phyloP scores from a whole-genome alignment of 805 yeast species.

The Wickerhamiella azymoides region DNA sequence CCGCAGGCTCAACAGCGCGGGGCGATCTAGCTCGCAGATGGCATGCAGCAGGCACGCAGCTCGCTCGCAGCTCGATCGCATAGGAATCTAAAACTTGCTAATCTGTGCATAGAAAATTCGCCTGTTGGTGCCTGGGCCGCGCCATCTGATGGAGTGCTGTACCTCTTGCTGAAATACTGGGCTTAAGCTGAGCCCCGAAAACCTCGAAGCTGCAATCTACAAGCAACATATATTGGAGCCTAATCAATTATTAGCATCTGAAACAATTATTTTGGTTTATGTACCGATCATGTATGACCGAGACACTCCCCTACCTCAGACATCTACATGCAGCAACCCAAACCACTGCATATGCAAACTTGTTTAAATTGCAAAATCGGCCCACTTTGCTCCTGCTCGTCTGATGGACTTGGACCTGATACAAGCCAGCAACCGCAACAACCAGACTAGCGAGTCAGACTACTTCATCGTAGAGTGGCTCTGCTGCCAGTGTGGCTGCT shows the following conservation, averaged over 20 bases:
- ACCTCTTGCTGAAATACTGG: too few species aligned
- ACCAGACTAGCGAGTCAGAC: background rate
- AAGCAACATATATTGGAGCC: too few species aligned
- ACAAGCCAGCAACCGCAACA: background rate
- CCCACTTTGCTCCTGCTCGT: background rate
- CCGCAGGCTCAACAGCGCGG: too few species aligned
- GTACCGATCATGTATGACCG: background rate
- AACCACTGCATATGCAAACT: background rate
- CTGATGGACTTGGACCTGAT: background rate
- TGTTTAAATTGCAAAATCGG: background rate
- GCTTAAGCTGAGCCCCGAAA: too few species aligned
- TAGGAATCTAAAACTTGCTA: too few species aligned
- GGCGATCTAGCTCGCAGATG: too few species aligned
- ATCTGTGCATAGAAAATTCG: too few species aligned
- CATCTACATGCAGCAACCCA: background rate
- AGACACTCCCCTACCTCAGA: background rate
- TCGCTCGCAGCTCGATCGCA: too few species aligned
- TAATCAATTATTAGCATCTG: background rate
- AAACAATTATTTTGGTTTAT: background rate
- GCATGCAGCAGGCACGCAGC: too few species aligned
- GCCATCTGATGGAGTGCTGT: too few species aligned
- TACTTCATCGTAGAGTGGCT: constrained; percentile 22
- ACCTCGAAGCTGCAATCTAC: too few species aligned
- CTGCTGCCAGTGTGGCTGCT: constrained; percentile 26
- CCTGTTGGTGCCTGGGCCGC: too few species aligned